Evolutionary conservation across 768 basidiomycete species (phyloP).

Genomic region (Hygrocybe coccinea): DNA sequence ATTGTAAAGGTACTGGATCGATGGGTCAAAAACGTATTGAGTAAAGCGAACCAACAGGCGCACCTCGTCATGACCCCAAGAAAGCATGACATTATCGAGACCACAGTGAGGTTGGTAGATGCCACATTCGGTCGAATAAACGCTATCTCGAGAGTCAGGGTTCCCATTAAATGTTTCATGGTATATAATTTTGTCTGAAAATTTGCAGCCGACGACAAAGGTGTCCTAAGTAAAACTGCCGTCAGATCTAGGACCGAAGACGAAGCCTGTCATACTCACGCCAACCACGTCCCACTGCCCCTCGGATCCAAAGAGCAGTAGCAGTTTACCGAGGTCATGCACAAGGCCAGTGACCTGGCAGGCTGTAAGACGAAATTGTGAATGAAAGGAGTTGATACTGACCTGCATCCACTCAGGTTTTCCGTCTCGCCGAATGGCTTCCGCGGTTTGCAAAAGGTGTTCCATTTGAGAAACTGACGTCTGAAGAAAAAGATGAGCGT

Average conservation of each 20-base stretch:
- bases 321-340: conserved; percentile 86
- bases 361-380: conserved; percentile 9
- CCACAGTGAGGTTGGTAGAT: conserved; percentile 78
- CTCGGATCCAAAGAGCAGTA: conserved; percentile 77
- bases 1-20: conserved; percentile 68
- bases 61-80: conserved; percentile 91
- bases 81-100: conserved; percentile 81
- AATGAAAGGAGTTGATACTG: conserved; percentile 9
- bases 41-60: conserved; percentile 17
- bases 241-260: conserved; percentile 8
- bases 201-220: conserved; percentile 77
- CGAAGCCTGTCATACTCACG: conserved; percentile 37
- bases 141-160: conserved; percentile 58
- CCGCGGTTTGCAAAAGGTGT: conserved; percentile 88
- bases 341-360: conserved; percentile 69
- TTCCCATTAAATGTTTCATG: conserved; percentile 73
- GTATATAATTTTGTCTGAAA: conserved; percentile 79
- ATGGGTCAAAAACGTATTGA: neutral
- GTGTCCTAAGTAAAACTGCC: conserved; percentile 33
- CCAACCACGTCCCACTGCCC: conserved; percentile 97
- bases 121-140: conserved; percentile 69
- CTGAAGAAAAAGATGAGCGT: conserved; percentile 34
- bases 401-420: conserved; percentile 92
- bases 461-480: conserved; percentile 81
- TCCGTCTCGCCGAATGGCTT: conserved; percentile 79